phyloP scores from a whole-genome alignment of 1,284 basidiomycete species.

The Melampsora abietis-canadensis region DNA sequence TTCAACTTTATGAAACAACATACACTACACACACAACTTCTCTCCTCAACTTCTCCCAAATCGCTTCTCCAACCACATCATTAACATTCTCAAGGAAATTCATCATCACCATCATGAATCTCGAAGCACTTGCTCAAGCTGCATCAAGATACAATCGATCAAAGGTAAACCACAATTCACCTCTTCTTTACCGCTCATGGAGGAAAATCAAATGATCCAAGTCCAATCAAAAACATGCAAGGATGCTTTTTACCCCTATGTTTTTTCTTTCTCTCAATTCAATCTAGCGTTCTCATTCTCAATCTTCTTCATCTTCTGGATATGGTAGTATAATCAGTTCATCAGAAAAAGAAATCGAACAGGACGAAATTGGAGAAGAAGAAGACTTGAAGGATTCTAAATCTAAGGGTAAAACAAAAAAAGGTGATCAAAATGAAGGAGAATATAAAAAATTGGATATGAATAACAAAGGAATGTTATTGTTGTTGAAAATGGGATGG shows the following conservation, averaged over 20 bases:
- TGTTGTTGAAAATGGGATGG: slow-evolving; percentile 44
- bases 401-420: neutral
- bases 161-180: slow-evolving; percentile 26
- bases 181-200: slow-evolving; percentile 5
- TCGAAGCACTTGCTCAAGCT: slow-evolving; percentile 18
- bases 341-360: slow-evolving; percentile 5
- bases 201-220: too few relatives aligned
- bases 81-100: too few relatives aligned
- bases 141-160: slow-evolving; percentile 26
- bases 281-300: slow-evolving; percentile 9
- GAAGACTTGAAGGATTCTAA: neutral
- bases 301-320: slow-evolving; percentile 30
- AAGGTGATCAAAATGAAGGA: slow-evolving; percentile 1
- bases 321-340: slow-evolving; percentile 41
- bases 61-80: too few relatives aligned
- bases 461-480: slow-evolving; percentile 40
- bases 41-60: too few relatives aligned
- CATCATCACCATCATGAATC: neutral
- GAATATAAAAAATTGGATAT: slow-evolving; percentile 26
- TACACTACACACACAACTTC: too few relatives aligned
- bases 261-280: slow-evolving; percentile 3
- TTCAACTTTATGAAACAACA: too few relatives aligned
- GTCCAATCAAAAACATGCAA: neutral
- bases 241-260: slow-evolving; percentile 1
- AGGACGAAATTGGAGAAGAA: neutral